A percentile compares a stretch with the other conserved stretches of the same genome.
Evolutionary conservation across 2,329 filamentous ascomycete species (phyloP).

Genomic region (Aureobasidium sp.): DNA sequence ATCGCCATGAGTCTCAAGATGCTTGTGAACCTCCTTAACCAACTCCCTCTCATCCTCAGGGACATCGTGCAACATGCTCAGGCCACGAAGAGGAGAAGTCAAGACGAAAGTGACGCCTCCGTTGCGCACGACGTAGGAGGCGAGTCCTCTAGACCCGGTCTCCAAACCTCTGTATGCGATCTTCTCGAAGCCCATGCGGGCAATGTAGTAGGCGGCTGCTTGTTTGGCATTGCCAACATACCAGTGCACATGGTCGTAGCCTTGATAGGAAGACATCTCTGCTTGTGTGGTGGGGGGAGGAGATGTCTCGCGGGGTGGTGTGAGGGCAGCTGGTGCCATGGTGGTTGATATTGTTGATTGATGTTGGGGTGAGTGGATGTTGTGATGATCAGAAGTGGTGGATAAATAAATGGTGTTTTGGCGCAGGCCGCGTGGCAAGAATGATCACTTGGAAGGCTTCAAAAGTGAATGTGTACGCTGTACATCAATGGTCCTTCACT

Average conservation of each 20-base stretch:
- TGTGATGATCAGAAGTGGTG: not conserved
- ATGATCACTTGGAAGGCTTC: not conserved
- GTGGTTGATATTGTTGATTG: not conserved
- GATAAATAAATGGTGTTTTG: not conserved
- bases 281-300: not conserved
- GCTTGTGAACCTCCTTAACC: conserved; percentile 67
- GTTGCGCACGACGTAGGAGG: conserved; percentile 77
- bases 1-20: conserved; percentile 82
- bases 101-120: conserved; percentile 72
- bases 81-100: conserved; percentile 63
- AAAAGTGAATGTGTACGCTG: not conserved
- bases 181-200: conserved; percentile 74
- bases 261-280: conserved; percentile 48
- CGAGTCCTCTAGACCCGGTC: conserved; percentile 71
- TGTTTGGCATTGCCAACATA: conserved; percentile 97
- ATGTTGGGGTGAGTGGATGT: conserved; percentile 25
- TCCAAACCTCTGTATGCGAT: conserved; percentile 83
- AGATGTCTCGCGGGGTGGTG: conserved; percentile 9
- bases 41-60: conserved; percentile 51
- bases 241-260: conserved; percentile 92
- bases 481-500: not conserved
- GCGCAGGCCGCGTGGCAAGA: not conserved
- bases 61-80: conserved; percentile 18
- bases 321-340: conserved; percentile 32
- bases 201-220: conserved; percentile 79